Percentiles rank a stretch among this genome's conserved stretches.
Evolutionary conservation across 257 asterid genomes (phyloP).

Genomic region (Petunia axillaris): DNA sequence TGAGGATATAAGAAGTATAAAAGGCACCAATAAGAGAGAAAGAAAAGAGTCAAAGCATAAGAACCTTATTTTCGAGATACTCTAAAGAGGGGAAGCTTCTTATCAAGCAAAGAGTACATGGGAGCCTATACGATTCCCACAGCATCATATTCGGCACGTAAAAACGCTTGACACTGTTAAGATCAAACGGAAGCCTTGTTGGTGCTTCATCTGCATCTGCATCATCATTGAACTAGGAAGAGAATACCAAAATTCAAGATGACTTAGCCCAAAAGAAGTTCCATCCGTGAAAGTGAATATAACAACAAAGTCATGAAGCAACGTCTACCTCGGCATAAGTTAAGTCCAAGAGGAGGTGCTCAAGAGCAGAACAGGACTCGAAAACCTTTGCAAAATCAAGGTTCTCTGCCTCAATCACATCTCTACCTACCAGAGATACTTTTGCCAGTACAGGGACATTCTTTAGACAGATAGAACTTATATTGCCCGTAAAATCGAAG

Average conservation of each 20-base stretch:
- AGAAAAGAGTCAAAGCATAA: neutral
- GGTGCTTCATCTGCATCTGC: neutral
- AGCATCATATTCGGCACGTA: neutral
- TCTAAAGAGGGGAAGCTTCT: neutral
- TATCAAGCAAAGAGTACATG: neutral
- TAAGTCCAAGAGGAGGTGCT: too few relatives aligned
- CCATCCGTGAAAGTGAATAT: neutral
- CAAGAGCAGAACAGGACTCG: neutral
- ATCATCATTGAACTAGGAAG: neutral
- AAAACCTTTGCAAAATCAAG: constrained; percentile 2
- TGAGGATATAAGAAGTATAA: neutral
- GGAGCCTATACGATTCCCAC: neutral
- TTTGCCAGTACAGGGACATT: constrained; percentile 3
- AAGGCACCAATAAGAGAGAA: neutral
- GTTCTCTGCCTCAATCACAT: neutral
- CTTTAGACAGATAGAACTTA: constrained; percentile 13
- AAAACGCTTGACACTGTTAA: neutral
- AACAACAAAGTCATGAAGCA: too few relatives aligned
- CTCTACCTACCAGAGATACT: neutral
- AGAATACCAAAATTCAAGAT: neutral
- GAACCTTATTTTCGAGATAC: neutral
- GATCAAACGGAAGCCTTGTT: neutral
- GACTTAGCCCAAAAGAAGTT: neutral
- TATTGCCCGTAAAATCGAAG: neutral
- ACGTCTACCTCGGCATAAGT: too few relatives aligned